Conservation (phyloP, 2,329 filamentous ascomycete species). For the Hypoxylon sp. region DNA sequence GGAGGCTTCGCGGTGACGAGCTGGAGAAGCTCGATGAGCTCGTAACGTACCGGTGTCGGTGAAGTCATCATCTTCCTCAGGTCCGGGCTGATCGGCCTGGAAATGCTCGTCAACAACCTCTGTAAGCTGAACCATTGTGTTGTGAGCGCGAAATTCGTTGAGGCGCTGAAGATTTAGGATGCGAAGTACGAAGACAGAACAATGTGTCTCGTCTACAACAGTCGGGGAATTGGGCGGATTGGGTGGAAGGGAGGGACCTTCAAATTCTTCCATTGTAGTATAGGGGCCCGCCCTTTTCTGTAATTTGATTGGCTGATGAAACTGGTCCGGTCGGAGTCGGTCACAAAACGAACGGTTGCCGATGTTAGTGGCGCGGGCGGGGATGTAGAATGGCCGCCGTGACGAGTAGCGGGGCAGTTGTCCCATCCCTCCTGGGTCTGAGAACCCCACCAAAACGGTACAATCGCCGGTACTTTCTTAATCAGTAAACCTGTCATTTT, state of each 20-base stretch:
- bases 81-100: constrained; percentile 74
- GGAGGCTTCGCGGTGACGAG: not conserved
- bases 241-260: constrained; percentile 4
- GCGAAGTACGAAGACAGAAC: not conserved
- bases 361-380: not conserved
- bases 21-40: constrained; percentile 6
- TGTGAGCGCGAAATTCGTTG: not conserved
- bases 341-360: constrained; percentile 5
- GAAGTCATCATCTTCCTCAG: constrained; percentile 90
- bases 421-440: not conserved
- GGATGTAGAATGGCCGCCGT: not conserved
- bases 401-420: not conserved
- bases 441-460: not conserved
- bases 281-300: too few relatives aligned
- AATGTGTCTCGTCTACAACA: not conserved
- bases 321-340: not conserved
- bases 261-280: too few relatives aligned
- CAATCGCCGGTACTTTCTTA: not conserved
- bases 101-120: constrained; percentile 98
- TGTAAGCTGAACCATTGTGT: constrained; percentile 89
- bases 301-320: not conserved
- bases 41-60: constrained; percentile 83
- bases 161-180: not conserved
- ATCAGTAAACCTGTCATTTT: not conserved
- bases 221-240: constrained; percentile 21